Conservation (phyloP, 2,329 filamentous ascomycete genomes). For the Rhexocercosporidium sp. region DNA sequence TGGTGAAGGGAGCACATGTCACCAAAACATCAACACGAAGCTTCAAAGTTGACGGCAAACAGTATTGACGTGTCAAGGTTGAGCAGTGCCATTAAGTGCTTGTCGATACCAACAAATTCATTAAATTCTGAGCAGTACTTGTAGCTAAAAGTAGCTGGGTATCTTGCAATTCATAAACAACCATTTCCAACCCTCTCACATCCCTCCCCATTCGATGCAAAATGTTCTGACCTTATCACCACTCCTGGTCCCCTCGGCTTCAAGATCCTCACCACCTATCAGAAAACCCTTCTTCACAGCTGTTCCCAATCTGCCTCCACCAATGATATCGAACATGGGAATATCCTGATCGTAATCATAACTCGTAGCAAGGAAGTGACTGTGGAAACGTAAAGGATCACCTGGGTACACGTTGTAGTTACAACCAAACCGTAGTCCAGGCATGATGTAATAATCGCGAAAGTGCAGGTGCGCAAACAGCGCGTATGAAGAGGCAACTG, state of each 20-base stretch:
- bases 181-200: slow-evolving; percentile 57
- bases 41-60: neutral
- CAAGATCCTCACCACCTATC: slow-evolving; percentile 70
- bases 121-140: neutral
- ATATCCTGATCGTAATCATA: slow-evolving; percentile 89
- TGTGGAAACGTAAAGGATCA: slow-evolving; percentile 92
- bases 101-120: neutral
- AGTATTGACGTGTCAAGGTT: neutral
- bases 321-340: slow-evolving; percentile 81
- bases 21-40: neutral
- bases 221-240: slow-evolving; percentile 68
- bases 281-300: slow-evolving; percentile 96
- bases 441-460: slow-evolving; percentile 84
- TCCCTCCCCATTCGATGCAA: slow-evolving; percentile 91
- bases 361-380: slow-evolving; percentile 87
- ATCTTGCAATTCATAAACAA: neutral
- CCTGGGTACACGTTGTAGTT: slow-evolving; percentile 95
- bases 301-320: slow-evolving; percentile 85
- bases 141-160: neutral
- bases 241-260: slow-evolving; percentile 39
- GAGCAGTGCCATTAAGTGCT: too few species aligned
- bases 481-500: slow-evolving; percentile 64
- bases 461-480: slow-evolving; percentile 82
- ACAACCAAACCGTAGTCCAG: slow-evolving; percentile 91
- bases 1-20: slow-evolving; percentile 8